Evolutionary conservation across 805 yeast species (phyloP), one percentile per base, ranked within the genome.

Genomic region (Yarrowia phangngaensis): DNA sequence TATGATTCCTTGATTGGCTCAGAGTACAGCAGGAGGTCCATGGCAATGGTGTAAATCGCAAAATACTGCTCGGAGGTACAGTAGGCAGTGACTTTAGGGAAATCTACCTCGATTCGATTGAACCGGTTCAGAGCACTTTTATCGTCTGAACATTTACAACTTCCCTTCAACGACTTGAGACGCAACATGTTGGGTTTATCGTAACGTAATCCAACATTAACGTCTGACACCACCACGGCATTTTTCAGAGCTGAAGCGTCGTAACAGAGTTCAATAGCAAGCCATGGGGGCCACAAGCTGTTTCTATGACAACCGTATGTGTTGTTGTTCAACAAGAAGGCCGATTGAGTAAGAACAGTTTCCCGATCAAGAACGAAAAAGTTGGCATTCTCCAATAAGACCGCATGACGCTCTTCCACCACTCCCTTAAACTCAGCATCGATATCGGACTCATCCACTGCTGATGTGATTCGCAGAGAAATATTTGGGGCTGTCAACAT

Each of bases 281-380:
- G 63, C 87, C 95, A 89, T 0, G 95, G 94, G 2, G 96, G 96
- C 97, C 96, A 89, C 14, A 68, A 67, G 3, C 64, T 51, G 5
- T 54, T 28, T 12, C 64, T 58, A 7, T 58, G 63, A 2, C 84
- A 74, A 1, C 95, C 92, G 64, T 86, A 88, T 2, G 75, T 67
- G 9, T 65, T 64, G 9, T 67, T 64, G 32, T 75, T 72, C 56
- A 74, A 72, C 23, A 71, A 69, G 8, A 72, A 57, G 43, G 70
- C 70, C 4, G 71, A 68, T 16, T 70, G 62, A 20, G 64, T 58
- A 15, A 64, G 58, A 29, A 72, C 66, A 16, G 76, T 78, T 5
- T 70, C 70, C 54, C 76, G 75, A 35, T 75, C 70, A 40, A 89
- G 70, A 4, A 83, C 78, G 59, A 82, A 83, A 15, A 85, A 75